These are phyloP conservation scores for Phyllosticta paracitricarpa DNA, from an alignment of 2,329 filamentous ascomycete species.

Conservation along the genomic window DNA sequence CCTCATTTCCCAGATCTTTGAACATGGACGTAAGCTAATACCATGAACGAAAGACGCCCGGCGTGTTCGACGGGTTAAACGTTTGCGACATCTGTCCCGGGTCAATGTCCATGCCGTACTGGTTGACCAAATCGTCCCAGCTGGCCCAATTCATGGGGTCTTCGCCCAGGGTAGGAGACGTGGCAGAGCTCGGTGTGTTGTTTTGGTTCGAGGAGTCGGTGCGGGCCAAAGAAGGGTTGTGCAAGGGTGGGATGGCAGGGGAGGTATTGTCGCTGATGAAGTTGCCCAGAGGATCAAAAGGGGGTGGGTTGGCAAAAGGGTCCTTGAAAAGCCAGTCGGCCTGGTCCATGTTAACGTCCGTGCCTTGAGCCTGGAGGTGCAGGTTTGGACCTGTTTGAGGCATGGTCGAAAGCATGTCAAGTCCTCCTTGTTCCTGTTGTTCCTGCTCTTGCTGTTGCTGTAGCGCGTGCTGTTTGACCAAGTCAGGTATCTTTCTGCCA, in stretches of 20 bases:
- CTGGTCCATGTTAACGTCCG: constrained; percentile 12
- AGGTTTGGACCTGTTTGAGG: neutral
- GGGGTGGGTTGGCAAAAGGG: neutral
- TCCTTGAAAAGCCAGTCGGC: constrained; percentile 14
- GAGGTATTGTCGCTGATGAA: constrained; percentile 1
- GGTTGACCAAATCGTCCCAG: constrained; percentile 39
- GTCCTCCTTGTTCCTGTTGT: neutral
- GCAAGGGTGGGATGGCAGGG: neutral
- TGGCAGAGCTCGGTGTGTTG: neutral
- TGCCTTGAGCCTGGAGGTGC: constrained; percentile 2
- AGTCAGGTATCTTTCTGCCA: neutral
- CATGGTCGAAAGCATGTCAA: neutral
- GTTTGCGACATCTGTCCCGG: neutral
- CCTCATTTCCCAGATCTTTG: neutral
- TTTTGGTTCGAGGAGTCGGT: neutral
- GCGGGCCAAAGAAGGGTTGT: neutral
- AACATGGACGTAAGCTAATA: neutral
- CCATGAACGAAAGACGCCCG: neutral
- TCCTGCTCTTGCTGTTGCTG: neutral
- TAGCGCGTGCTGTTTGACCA: neutral
- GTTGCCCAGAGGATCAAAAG: neutral
- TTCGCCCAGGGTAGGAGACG: constrained; percentile 1
- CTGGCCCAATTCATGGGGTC: constrained; percentile 36
- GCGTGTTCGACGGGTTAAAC: neutral
- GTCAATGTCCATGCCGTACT: constrained; percentile 36